phyloP scores from a whole-genome alignment of 306 rosid genomes.

The Quercus dentata region DNA sequence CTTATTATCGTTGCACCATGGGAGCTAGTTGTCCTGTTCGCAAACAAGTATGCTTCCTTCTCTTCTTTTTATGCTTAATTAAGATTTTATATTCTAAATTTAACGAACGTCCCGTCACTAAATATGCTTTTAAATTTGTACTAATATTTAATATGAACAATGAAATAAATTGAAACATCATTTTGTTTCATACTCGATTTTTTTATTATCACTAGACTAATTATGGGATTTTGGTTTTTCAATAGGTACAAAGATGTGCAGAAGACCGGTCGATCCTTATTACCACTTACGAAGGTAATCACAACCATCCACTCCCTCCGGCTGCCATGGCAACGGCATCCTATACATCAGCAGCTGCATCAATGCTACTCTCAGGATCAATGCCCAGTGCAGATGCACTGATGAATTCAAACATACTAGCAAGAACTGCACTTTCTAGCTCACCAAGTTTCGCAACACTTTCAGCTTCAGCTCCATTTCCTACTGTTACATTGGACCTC shows the following conservation, averaged over 20 bases:
- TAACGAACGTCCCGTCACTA: neutral
- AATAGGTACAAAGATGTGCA: conserved; percentile 72
- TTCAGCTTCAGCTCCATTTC: conserved; percentile 76
- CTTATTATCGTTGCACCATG: conserved; percentile 77
- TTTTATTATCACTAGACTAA: neutral
- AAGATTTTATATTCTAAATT: too few species aligned
- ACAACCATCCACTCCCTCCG: conserved; percentile 79
- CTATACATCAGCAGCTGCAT: conserved; percentile 65
- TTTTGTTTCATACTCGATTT: too few species aligned
- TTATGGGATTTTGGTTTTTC: neutral
- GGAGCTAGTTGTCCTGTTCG: conserved; percentile 61
- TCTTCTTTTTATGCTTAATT: neutral
- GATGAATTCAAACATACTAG: conserved; percentile 33
- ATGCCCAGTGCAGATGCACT: conserved; percentile 48
- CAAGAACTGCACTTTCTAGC: conserved; percentile 23
- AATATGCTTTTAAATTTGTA: too few species aligned
- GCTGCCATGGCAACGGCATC: conserved; percentile 69
- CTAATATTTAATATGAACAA: too few species aligned
- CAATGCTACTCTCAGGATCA: conserved; percentile 72
- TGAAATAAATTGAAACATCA: too few species aligned
- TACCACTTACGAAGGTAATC: conserved; percentile 76
- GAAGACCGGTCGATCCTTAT: conserved; percentile 58
- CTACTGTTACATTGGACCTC: conserved; percentile 71
- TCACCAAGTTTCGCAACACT: conserved; percentile 55
- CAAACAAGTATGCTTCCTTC: conserved; percentile 39